phyloP scores from a whole-genome alignment of 192 early-diverging fungal species.

The Entrophospora sp. region DNA sequence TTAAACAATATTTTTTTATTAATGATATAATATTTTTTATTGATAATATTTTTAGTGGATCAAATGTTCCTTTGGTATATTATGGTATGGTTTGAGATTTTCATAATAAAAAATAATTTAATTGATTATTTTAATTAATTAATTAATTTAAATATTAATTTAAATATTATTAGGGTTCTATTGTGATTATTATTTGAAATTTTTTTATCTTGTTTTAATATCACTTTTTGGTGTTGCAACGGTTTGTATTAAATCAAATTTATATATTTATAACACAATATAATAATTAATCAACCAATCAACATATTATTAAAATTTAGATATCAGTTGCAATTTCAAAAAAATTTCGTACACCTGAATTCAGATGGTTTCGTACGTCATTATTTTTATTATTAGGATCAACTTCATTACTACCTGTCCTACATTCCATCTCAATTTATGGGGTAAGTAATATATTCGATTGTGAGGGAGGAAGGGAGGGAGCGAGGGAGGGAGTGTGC shows the following conservation, averaged over 20 bases:
- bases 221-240: conserved; percentile 52
- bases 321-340: conserved; percentile 41
- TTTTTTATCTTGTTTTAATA: conserved; percentile 50
- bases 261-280: too few relatives aligned
- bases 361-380: conserved; percentile 64
- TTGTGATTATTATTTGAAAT: conserved; percentile 30
- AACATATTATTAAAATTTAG: too few relatives aligned
- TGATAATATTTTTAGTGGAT: not conserved
- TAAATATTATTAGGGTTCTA: conserved; percentile 27
- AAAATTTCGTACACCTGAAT: conserved; percentile 68
- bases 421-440: conserved; percentile 54
- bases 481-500: too few relatives aligned
- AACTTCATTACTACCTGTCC: conserved; percentile 59
- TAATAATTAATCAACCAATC: too few relatives aligned
- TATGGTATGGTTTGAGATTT: too few relatives aligned
- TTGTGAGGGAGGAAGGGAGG: too few relatives aligned
- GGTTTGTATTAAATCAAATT: too few relatives aligned
- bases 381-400: conserved; percentile 75
- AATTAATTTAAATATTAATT: not conserved
- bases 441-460: conserved; percentile 40
- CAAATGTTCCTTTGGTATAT: not conserved
- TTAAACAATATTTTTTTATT: not conserved
- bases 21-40: not conserved
- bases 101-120: too few relatives aligned
- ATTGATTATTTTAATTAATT: too few relatives aligned